A percentile compares a stretch with the other conserved stretches of the same genome.
Evolutionary conservation across 768 basidiomycete species (phyloP).

Genomic region (Hirschioporus abietinus): DNA sequence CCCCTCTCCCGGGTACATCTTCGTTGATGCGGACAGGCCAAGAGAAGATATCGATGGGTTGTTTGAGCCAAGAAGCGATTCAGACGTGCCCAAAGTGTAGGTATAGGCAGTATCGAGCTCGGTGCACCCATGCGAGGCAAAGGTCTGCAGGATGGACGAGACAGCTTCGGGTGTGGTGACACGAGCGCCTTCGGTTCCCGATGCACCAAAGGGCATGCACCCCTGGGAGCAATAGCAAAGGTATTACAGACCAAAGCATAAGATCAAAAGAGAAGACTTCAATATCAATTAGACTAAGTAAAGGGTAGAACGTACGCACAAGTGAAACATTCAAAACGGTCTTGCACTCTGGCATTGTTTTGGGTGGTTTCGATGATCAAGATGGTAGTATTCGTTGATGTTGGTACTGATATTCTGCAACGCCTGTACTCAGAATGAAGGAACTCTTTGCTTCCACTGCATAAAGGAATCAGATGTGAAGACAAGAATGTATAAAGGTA

Average conservation of each 20-base stretch:
- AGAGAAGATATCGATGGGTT: slow-evolving; percentile 5
- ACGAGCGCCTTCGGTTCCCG: slow-evolving; percentile 18
- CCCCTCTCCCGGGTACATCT: background rate
- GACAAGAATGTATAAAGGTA: too few relatives aligned
- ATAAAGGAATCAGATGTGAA: too few relatives aligned
- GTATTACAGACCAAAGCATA: background rate
- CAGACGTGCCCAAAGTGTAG: slow-evolving; percentile 16
- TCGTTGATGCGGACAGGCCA: background rate
- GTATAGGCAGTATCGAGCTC: slow-evolving; percentile 11
- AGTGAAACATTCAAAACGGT: background rate
- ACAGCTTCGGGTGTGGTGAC: slow-evolving; percentile 15
- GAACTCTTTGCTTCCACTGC: too few relatives aligned
- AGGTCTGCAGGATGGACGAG: background rate
- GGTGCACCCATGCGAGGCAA: background rate
- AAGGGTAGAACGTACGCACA: background rate
- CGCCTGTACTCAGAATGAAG: too few relatives aligned
- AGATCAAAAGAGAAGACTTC: background rate
- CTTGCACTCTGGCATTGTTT: background rate
- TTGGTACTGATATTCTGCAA: too few relatives aligned
- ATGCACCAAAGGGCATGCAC: background rate
- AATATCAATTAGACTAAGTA: background rate
- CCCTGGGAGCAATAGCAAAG: background rate
- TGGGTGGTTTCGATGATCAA: too few relatives aligned
- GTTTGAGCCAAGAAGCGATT: slow-evolving; percentile 22
- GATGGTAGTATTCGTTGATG: too few relatives aligned